Evolutionary conservation across 2,329 filamentous ascomycete genomes (phyloP), one percentile per base, ranked within the genome.

Genomic region (Penicillium janthinellum): DNA sequence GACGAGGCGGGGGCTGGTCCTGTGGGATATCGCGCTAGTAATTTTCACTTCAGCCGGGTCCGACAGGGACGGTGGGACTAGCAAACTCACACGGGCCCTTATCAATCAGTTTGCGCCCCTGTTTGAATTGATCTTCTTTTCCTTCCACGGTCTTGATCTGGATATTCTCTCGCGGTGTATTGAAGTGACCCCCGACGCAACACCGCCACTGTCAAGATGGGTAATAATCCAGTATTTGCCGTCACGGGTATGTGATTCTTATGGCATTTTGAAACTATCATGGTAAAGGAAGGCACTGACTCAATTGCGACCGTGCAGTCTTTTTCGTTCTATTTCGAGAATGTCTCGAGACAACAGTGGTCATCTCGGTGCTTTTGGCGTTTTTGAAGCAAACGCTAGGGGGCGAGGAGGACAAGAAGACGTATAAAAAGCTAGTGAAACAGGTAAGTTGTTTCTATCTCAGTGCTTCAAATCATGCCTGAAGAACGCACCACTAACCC

Each of bases 351-450:
- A 90, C 90, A 0, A 89, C 85, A 68, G 91, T 96, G 70, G 90
- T 96, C 68, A 87, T 96, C 62, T 94, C 92, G 0, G 89, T 96
- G n/a, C 81, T 96, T 25, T 83, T 96, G 51, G 88, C 91, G 14
- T 96, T 95, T 74, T 79, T 96, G 61, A 95, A 94, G 76, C 90
- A 95, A 74, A 90, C 89, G 2, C 84, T 96, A 28, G 86, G 86
- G 0, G 86, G 88, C 5, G 81, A 86, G 54, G 78, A 83, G 61
- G 88, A 92, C 78, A 77, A 76, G 5, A 73, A 69, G 2, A 78
- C 88, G 0, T 90, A 91, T 78, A 93, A 90, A 76, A 83, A 82
- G 58, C 82, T 94, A 5, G 81, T 86, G 28, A 83, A 81, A 64
- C 89, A 92, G 57, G 66, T 65, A 49, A 37, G 60, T 15, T 38